A percentile compares a stretch with the other conserved stretches of the same genome.
phyloP scores from a whole-genome alignment of 2,329 filamentous ascomycete genomes.

The Pseudopyricularia javanii region DNA sequence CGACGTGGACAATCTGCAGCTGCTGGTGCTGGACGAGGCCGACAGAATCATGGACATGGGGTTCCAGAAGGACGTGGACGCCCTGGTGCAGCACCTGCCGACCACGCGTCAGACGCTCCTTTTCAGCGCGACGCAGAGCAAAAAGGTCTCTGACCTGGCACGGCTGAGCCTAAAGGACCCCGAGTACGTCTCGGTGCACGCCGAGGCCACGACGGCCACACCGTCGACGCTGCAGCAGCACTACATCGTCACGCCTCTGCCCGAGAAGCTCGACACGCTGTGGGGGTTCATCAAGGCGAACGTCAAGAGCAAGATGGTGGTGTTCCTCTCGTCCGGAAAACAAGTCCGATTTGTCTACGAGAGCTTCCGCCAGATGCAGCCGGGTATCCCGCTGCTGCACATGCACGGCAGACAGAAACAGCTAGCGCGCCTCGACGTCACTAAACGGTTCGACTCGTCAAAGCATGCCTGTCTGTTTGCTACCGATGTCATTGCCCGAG shows the following conservation, averaged over 20 bases:
- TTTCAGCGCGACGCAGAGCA: constrained; percentile 94
- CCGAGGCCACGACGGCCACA: constrained; percentile 66
- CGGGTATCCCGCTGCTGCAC: constrained; percentile 85
- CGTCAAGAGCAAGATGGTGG: constrained; percentile 86
- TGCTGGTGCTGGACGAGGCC: constrained; percentile 89
- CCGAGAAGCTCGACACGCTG: constrained; percentile 82
- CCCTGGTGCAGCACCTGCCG: constrained; percentile 83
- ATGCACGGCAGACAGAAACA: constrained; percentile 93
- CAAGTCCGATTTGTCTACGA: constrained; percentile 96
- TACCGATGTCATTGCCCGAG: constrained; percentile 88
- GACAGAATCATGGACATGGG: constrained; percentile 98
- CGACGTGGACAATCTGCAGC: constrained; percentile 80
- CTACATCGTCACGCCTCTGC: constrained; percentile 74
- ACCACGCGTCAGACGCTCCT: constrained; percentile 78
- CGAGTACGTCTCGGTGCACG: constrained; percentile 91
- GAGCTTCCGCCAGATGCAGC: constrained; percentile 81
- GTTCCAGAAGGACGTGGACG: constrained; percentile 81
- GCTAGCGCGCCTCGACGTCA: constrained; percentile 75
- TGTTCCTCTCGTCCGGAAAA: constrained; percentile 91
- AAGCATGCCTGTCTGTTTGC: constrained; percentile 85
- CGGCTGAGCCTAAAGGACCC: constrained; percentile 79
- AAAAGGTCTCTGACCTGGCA: constrained; percentile 83
- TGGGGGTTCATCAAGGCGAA: constrained; percentile 89
- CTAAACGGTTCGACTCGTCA: constrained; percentile 65
- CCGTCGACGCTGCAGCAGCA: constrained; percentile 79